Evolutionary conservation across 1,284 basidiomycete species (phyloP).

Genomic region (Cronartium quercuum): DNA sequence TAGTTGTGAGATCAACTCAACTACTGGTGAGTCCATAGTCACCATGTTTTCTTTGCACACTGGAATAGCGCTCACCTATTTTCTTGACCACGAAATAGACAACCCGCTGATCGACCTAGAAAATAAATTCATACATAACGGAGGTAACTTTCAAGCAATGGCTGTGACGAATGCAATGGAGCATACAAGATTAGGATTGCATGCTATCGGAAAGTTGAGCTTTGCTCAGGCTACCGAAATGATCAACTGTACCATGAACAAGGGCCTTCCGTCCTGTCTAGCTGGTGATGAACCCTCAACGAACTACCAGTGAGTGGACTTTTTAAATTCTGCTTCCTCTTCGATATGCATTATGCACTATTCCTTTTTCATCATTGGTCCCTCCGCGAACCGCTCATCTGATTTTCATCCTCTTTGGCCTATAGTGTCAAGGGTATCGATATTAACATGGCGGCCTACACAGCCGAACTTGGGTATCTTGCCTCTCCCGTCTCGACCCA

Average conservation of each 20-base stretch:
- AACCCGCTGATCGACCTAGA: conserved; percentile 67
- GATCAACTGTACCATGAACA: conserved; percentile 72
- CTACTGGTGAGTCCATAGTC: conserved; percentile 49
- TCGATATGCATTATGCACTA: background rate
- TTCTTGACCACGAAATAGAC: conserved; percentile 55
- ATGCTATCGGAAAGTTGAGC: conserved; percentile 73
- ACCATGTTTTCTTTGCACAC: conserved; percentile 47
- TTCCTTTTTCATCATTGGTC: background rate
- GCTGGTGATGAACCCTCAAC: conserved; percentile 63
- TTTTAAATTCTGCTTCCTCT: background rate
- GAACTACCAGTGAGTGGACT: conserved; percentile 23
- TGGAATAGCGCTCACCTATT: conserved; percentile 7
- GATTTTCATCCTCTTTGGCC: conserved; percentile 60
- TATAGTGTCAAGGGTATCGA: conserved; percentile 80
- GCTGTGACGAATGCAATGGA: conserved; percentile 81
- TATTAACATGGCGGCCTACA: conserved; percentile 72
- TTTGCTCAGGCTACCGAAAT: conserved; percentile 79
- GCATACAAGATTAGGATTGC: conserved; percentile 70
- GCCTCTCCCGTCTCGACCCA: conserved; percentile 78
- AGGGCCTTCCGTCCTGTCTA: conserved; percentile 69
- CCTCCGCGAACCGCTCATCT: background rate
- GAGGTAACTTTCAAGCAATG: conserved; percentile 83
- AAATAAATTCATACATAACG: conserved; percentile 65
- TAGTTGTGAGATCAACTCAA: conserved; percentile 75
- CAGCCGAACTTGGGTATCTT: conserved; percentile 71